These are phyloP conservation scores for Stephanocyclus meneghinianus DNA, from an alignment of 352 stramenopile species.

Conservation along the genomic window DNA sequence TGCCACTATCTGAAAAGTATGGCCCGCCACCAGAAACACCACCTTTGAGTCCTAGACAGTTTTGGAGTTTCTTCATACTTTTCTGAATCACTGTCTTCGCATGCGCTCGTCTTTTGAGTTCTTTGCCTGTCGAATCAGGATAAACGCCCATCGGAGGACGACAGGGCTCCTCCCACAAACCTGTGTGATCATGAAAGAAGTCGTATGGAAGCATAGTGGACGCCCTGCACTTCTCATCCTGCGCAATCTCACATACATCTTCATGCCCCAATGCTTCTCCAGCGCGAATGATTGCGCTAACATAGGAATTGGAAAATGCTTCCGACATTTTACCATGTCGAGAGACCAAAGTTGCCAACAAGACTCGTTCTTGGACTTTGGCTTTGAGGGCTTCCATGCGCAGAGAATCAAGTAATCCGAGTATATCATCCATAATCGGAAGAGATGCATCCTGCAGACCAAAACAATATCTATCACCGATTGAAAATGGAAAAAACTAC, in stretches of 20 bases:
- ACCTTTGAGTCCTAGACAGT: constrained; percentile 69
- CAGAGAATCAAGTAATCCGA: constrained; percentile 67
- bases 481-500: neutral
- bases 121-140: constrained; percentile 55
- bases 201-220: constrained; percentile 80
- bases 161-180: constrained; percentile 80
- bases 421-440: constrained; percentile 56
- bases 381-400: constrained; percentile 61
- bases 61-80: constrained; percentile 78
- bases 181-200: constrained; percentile 70
- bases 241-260: constrained; percentile 73
- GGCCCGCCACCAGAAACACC: constrained; percentile 62
- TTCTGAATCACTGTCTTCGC: constrained; percentile 75
- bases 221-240: constrained; percentile 65
- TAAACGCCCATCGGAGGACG: constrained; percentile 57
- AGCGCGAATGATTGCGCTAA: constrained; percentile 72
- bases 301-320: constrained; percentile 78
- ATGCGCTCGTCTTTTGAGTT: constrained; percentile 72
- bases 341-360: constrained; percentile 67
- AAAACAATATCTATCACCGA: neutral
- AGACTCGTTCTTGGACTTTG: constrained; percentile 70
- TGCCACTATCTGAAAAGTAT: constrained; percentile 48
- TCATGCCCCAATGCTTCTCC: constrained; percentile 77
- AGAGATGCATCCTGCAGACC: constrained; percentile 43
- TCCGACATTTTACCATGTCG: constrained; percentile 70